Base-by-base conservation (phyloP, 805 yeast genomes). In the Tetrapisispora iriomotensis region DNA sequence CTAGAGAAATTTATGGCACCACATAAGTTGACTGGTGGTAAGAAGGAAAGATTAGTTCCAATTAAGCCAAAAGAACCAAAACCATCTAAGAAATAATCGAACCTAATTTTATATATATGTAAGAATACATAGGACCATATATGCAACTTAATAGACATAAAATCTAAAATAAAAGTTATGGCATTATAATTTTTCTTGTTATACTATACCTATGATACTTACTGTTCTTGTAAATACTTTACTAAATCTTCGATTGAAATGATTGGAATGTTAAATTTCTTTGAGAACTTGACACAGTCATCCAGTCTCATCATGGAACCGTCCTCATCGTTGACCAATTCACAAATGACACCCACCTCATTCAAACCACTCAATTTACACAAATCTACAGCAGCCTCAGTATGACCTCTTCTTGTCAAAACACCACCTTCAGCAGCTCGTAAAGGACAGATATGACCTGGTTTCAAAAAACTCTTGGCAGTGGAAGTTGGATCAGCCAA, bases 341-440 rank as follows among this genome's bases (percentile, higher is more conserved):
- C 99, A 61, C 97, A 84, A 50, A 92, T 90, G 27, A 82, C 92
- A 13, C 83, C 94, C 2, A 86, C 98, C 2, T 92, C 94, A 46
- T 75, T 74, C 49, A 83, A 68, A 0, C 86, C 87, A 6, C 90
- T 72, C 53, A 88, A 68, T 53, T 67, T 65, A 56, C 95, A 79
- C 46, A 92, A 69, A 56, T 90, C 95, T 8, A 92, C 94, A 21
- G 86, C 87, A 14, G 98, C 97, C 65, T 92, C 99, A 9, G 99
- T 92, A 60, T 92, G 99, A 13, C 99, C 99, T 42, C 83, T 70
- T 68, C 99, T 82, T 36, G 67, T 65, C 41, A 77, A 67, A 41
- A 92, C 76, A 38, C 94, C 79, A 1, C 95, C 95, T 19, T 82
- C 82, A 17, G 72, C 82, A 3, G 97, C 97, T 50, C 97, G 73